Base-by-base conservation (phyloP, 225 moss, liverwort and hornwort genomes). In the Anthoceros angustus region DNA sequence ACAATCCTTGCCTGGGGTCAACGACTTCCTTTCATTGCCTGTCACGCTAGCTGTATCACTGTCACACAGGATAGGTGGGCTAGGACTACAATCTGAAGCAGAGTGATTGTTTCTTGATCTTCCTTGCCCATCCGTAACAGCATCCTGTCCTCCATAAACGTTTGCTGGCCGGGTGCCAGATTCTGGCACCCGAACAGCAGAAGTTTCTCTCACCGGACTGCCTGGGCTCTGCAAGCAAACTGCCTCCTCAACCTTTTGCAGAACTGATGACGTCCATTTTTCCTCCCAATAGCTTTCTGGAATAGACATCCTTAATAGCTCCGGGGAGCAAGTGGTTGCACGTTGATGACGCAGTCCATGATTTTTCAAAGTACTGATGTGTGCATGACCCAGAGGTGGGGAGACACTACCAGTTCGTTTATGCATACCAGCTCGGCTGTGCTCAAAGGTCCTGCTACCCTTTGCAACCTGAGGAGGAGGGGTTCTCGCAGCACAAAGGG, bases 201-300 rank as follows among this genome's bases (percentile, higher is more conserved):
- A 11, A 45, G 20, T n/a, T 39, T 46, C 39, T 43, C 15, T 45
- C 39, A 46, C 40, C 11, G 16, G 26, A 41, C 50, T 18, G 41
- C 50, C 43, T 68, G 18, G 68, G 66, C 32, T 70, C 1, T 75
- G 14, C 73, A 72, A 38, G 73, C 39, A 38, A 70, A 77, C 25
- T 74, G 80, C 39, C 73, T 67, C 71, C 62, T 62, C 68, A 66
- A 80, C 60, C 70, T 20, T 74, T 4, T 67, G 76, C 24, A 84
- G 63, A 46, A 84, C 74, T 67, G 80, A 80, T 65, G 76, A 74
- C 50, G 84, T 84, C 84, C 84, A 84, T 69, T 78, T 80, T 65
- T 84, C 84, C 62, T 84, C 84, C 84, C 84, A 84, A 43, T 84
- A 84, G 67, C 77, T 78, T 43, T 78, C 84, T 8, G 80, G 84